Evolutionary conservation across 129 eudicot genomes (phyloP), one percentile per base, ranked within the genome.

Genomic region (Kitagawia praeruptora): DNA sequence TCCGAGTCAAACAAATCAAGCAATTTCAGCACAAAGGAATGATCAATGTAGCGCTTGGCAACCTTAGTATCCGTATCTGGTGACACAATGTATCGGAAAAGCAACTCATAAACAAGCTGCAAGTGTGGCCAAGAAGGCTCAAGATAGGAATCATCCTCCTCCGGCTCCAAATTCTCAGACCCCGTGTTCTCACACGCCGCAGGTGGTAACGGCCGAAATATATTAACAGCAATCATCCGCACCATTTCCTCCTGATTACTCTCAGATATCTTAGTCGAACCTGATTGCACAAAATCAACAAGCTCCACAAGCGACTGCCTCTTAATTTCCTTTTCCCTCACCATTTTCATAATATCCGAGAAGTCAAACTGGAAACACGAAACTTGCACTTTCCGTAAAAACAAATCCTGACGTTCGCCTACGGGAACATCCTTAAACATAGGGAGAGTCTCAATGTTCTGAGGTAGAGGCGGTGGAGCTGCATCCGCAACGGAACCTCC

Each of bases 111-210:
- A 34, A 88, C 87, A 39, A 85, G 89, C 80, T 85, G 87, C 34
- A 88, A 88, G 76, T 88, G 89, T 1, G 91, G 89, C 91, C 91
- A 88, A 2, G 91, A 83, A 11, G 91, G 89, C n/a, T 88, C 91
- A 25, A 81, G 82, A 76, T 45, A 85, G 11, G 89, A 83, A 9
- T 88, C 89, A 37, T 88, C 91, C 77, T 88, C 92, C 41, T 88
- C 92, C 0, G 87, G 87, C 14, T 85, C 89, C 44, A 78, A 41
- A 69, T 61, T 81, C 53, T 84, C 89, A 2, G 86, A 70, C 12
- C 88, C 87, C 0, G 87, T 83, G 45, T 81, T 86, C 49, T 88
- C 89, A 70, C 86, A 83, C 2, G 86, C 70, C 0, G 86, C 84
- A 0, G 92, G 92, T 9, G 89, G 92, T 23, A 88, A 76, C 42